Evolutionary conservation across 2,329 filamentous ascomycete species (phyloP).

Genomic region (Scleromitrula shiraiana): DNA sequence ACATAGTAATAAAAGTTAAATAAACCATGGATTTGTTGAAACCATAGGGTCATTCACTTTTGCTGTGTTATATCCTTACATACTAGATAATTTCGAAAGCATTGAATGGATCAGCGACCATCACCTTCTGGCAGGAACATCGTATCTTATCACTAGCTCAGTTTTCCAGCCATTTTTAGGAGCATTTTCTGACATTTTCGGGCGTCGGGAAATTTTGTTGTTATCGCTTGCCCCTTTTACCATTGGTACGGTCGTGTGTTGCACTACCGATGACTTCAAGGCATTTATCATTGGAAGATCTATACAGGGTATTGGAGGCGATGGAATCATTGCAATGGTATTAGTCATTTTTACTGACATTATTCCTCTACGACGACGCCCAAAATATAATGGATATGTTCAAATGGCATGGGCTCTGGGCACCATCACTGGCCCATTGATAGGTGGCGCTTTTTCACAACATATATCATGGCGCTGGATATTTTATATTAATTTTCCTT

Average conservation of each 20-base stretch:
- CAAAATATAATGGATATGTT: constrained; percentile 34
- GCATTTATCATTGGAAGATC: constrained; percentile 22
- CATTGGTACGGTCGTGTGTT: constrained; percentile 29
- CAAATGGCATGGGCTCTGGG: constrained; percentile 35
- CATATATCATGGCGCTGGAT: constrained; percentile 28
- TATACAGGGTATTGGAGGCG: constrained; percentile 40
- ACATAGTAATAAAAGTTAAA: neutral
- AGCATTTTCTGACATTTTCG: constrained; percentile 32
- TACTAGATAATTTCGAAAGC: too few relatives aligned
- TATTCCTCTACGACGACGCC: constrained; percentile 40
- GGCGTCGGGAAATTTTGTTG: constrained; percentile 23
- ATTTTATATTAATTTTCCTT: constrained; percentile 2
- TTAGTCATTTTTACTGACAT: constrained; percentile 41
- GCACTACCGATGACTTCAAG: constrained; percentile 28
- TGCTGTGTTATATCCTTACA: too few relatives aligned
- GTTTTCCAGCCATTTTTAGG: constrained; percentile 42
- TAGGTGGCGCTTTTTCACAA: constrained; percentile 36
- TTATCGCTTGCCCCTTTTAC: constrained; percentile 27
- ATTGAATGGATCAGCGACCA: too few relatives aligned
- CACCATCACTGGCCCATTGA: constrained; percentile 30
- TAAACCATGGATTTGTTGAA: neutral
- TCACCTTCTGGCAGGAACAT: constrained; percentile 34
- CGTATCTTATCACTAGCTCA: constrained; percentile 56
- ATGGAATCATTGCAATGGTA: constrained; percentile 36
- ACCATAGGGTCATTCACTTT: too few relatives aligned